These are phyloP conservation scores for Cytospora paraplurivora DNA, from an alignment of 2,329 filamentous ascomycete species.

Conservation along the genomic window DNA sequence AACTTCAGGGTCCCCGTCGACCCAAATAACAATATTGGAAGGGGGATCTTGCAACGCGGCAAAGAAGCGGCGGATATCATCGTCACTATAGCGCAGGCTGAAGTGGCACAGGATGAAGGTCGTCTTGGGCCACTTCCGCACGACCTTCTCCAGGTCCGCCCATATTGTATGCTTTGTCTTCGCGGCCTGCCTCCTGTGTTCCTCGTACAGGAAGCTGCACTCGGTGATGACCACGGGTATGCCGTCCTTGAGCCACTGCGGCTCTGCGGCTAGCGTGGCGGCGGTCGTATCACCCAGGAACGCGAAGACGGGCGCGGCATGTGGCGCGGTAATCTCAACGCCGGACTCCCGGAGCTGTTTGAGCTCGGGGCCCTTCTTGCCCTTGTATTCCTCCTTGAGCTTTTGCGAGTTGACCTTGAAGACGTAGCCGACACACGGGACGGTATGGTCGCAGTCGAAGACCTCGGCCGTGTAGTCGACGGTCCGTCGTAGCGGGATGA, in stretches of 20 bases:
- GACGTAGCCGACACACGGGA: conserved; percentile 52
- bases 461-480: conserved; percentile 45
- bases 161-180: conserved; percentile 52
- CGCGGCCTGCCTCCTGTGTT: conserved; percentile 46
- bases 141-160: conserved; percentile 47
- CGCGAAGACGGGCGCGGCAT: conserved; percentile 46
- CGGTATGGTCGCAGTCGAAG: conserved; percentile 50
- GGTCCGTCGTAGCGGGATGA: conserved; percentile 40
- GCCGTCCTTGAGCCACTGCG: conserved; percentile 43
- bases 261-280: conserved; percentile 42
- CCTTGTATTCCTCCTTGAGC: conserved; percentile 43
- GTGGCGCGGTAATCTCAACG: conserved; percentile 43
- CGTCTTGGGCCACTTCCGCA: conserved; percentile 46
- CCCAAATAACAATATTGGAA: conserved; percentile 50
- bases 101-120: conserved; percentile 52
- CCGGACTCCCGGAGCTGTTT: conserved; percentile 42
- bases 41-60: conserved; percentile 42
- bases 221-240: conserved; percentile 52
- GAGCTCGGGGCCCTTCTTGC: conserved; percentile 42
- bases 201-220: conserved; percentile 50
- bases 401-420: conserved; percentile 44
- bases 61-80: conserved; percentile 46
- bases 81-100: conserved; percentile 48
- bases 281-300: conserved; percentile 53
- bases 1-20: conserved; percentile 39